Evolutionary conservation across 805 yeast genomes (phyloP).

Genomic region (Komagataella pastoris): DNA sequence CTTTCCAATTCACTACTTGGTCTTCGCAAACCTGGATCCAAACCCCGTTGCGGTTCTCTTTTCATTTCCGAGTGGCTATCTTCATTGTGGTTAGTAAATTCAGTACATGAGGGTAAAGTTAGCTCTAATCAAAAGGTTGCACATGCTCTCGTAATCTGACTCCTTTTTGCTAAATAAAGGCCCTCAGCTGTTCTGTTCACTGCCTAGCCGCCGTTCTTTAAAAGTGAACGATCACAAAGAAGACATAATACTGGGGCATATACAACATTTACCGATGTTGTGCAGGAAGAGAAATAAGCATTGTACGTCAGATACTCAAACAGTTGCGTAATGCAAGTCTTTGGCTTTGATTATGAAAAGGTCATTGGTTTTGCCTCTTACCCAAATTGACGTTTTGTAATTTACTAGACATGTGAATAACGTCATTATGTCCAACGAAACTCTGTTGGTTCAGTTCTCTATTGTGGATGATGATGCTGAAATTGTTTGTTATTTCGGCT

Average conservation of each 20-base stretch:
- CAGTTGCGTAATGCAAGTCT: not conserved
- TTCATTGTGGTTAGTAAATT: not conserved
- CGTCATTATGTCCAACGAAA: not conserved
- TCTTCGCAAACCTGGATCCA: not conserved
- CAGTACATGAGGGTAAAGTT: not conserved
- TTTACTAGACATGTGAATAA: not conserved
- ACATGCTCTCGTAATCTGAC: not conserved
- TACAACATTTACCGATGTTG: not conserved
- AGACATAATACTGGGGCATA: not conserved
- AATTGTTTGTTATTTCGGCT: not conserved
- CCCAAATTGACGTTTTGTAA: not conserved
- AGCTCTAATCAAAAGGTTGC: not conserved
- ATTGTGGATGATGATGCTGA: too few species aligned
- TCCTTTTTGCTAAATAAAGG: not conserved
- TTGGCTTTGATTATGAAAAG: too few species aligned
- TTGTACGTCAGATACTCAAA: not conserved
- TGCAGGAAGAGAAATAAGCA: not conserved
- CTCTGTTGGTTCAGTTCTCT: not conserved
- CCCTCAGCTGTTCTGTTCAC: not conserved
- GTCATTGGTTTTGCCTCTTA: not conserved
- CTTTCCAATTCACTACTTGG: not conserved
- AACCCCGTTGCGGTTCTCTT: not conserved
- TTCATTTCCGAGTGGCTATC: not conserved
- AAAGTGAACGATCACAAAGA: not conserved
- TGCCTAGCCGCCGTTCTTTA: not conserved